Base-by-base conservation (phyloP, 805 yeast species). In the Brettanomyces sp. region DNA sequence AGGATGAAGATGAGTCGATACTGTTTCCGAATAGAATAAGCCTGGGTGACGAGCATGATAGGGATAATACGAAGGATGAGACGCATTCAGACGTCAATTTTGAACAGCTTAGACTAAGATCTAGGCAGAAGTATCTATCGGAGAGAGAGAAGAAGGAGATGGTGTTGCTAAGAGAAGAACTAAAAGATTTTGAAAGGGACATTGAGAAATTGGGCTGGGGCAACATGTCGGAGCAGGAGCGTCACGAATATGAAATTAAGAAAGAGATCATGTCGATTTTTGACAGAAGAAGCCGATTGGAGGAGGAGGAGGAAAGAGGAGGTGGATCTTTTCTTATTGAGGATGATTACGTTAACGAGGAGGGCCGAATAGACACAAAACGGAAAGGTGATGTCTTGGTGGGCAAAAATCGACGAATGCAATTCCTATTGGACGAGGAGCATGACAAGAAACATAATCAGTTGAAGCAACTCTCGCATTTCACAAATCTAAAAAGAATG, bases 171-270 rank as follows among this genome's bases (percentile, higher is more conserved):
- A 66, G 69, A 40, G 62, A 62, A 23, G 85, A 80, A 43, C 63
- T 82, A 12, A 59, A 57, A 3, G 73, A 68, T 8, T 63, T 73
- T 34, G 82, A 79, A 53, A 62, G 64, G 13, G 79, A 76, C 54
- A 69, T 78, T 14, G 54, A 65, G 14, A 55, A 65, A 48, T 65
- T 72, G 52, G 85, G 85, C 1, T 77, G 82, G 82, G 65, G 69
- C 2, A 67, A 71, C 21, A 55, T 82, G 18, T 67, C 79, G 1
- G 54, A 55, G 23, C 58, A 59, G 22, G 86, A 82, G 49, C 73
- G 67, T 42, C 59, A 68, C n/a, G 82, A 80, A 42, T 70, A 76
- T 43, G 60, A 61, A 21, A 63, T 72, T 49, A 80, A 81, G 48
- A 67, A 75, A 36, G 74, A 77, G 47, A 60, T 80, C 1, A 57